Percentiles rank a stretch among this genome's conserved stretches.
phyloP scores from a whole-genome alignment of 192 early-diverging fungal genomes.

The Backusella liffmaniae region DNA sequence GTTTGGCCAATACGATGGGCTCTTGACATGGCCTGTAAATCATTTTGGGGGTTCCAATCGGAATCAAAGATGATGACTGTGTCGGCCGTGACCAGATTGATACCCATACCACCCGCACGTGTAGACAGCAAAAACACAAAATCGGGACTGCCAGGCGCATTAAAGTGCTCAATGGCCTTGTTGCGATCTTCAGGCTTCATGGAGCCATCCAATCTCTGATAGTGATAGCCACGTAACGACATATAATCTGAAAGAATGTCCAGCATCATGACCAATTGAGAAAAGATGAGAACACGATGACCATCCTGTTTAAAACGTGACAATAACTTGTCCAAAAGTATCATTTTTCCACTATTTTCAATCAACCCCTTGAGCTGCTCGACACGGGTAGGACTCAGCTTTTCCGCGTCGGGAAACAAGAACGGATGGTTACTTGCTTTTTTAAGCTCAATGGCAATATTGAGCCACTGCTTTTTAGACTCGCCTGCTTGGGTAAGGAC shows the following conservation, averaged over 20 bases:
- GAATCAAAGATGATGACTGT: constrained; percentile 96
- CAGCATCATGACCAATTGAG: constrained; percentile 96
- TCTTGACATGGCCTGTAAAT: constrained; percentile 96
- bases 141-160: constrained; percentile 88
- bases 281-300: constrained; percentile 97
- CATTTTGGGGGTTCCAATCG: constrained; percentile 96
- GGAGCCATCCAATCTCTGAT: constrained; percentile 94
- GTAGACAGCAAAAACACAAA: constrained; percentile 98
- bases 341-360: constrained; percentile 96
- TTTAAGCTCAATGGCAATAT: constrained; percentile 96
- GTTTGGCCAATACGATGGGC: constrained; percentile 99
- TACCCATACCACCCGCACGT: constrained; percentile 93
- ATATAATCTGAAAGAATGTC: constrained; percentile 97
- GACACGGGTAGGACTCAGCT: constrained; percentile 52
- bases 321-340: constrained; percentile 93
- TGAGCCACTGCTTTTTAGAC: constrained; percentile 78
- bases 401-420: constrained; percentile 80
- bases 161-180: constrained; percentile 96
- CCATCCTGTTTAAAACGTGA: constrained; percentile 86
- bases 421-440: constrained; percentile 98
- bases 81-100: constrained; percentile 96
- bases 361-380: constrained; percentile 83
- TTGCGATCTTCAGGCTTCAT: constrained; percentile 88
- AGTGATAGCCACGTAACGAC: constrained; percentile 77
- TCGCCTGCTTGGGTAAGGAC: constrained; percentile 62